Percentiles rank a stretch among this genome's conserved stretches.
Evolutionary conservation across 2,329 filamentous ascomycete genomes (phyloP).

Genomic region (Microcyclosporella mali): DNA sequence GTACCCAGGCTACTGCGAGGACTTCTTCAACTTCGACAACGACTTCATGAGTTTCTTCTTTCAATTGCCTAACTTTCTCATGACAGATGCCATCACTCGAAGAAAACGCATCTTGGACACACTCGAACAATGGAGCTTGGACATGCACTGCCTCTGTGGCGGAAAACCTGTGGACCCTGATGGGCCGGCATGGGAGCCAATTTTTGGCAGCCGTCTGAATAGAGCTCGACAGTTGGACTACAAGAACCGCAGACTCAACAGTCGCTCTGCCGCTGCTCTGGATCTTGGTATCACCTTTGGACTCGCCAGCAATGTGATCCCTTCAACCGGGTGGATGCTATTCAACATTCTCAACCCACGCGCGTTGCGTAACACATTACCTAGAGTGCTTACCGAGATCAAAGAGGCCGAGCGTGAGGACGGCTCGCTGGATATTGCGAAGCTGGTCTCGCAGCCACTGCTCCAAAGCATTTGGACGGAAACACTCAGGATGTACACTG

Average conservation of each 20-base stretch:
- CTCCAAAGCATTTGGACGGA: conserved; percentile 32
- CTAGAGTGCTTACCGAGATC: conserved; percentile 26
- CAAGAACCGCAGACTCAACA: conserved; percentile 18
- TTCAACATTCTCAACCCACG: conserved; percentile 28
- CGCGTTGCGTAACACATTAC: conserved; percentile 19
- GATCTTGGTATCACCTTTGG: conserved; percentile 31
- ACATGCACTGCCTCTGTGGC: conserved; percentile 22
- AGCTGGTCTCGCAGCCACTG: conserved; percentile 27
- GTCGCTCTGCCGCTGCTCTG: conserved; percentile 18
- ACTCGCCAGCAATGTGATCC: conserved; percentile 29
- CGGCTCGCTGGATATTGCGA: conserved; percentile 24
- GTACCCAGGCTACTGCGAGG: conserved; percentile 25
- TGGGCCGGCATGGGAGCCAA: conserved; percentile 25
- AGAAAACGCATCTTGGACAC: conserved; percentile 22
- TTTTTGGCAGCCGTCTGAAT: conserved; percentile 26
- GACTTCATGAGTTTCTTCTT: conserved; percentile 29
- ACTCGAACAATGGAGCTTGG: conserved; percentile 23
- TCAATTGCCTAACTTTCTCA: conserved; percentile 22
- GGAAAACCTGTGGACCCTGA: conserved; percentile 23
- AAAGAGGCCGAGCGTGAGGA: conserved; percentile 16
- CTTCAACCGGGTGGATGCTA: conserved; percentile 31
- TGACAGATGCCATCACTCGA: conserved; percentile 17
- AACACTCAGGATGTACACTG: conserved; percentile 30
- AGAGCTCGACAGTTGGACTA: conserved; percentile 27
- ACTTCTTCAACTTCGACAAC: conserved; percentile 29